Evolutionary conservation across 345 rosid genomes (phyloP), one percentile per base, ranked within the genome.

Genomic region (Bruguiera sexangula): DNA sequence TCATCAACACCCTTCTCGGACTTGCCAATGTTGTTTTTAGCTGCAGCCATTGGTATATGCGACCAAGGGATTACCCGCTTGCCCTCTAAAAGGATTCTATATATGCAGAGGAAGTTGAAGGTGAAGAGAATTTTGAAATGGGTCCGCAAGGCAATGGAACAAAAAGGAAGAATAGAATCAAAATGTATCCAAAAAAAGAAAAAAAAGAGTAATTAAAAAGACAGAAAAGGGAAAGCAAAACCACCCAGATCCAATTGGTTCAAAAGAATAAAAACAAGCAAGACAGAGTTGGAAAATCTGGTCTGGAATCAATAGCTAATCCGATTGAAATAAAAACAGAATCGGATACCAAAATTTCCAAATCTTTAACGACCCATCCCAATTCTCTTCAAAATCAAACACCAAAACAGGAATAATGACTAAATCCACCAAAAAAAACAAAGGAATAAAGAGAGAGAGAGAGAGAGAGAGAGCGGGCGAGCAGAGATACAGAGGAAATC

Each of bases 1-100:
- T 84, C 90, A 50, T 74, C 81, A 69, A 76, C 79, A 34, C 75
- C 72, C 76, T 67, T 83, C 62, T 75, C 78, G 74, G 84, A 87
- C 78, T 85, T 87, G 2, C 90, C 86, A 27, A 58, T 58, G 62
- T 67, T 80, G 60, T 78, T 85, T 32, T 72, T 85, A 9, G 79
- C 78, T 59, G 83, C 84, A 27, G 86, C 82, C 89, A 85, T 82
- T 69, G 58, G 26, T 26, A 50, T 31, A 15, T 9, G 46, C 13
- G 21, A 54, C 34, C 30, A 29, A 30, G 21, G 15, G 46, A 39
- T 11, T 11, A 39, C 75, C 60, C 68, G 77, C 84, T 83, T 85
- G 69, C 83, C 75, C 85, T 63, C 78, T 68, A 60, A 34, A 31
- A 62, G 36, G 27, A 2, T 53, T 50, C 26, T 9, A 43, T 43